phyloP scores from a whole-genome alignment of 805 yeast genomes.

The Saturnispora serradocipensis region DNA sequence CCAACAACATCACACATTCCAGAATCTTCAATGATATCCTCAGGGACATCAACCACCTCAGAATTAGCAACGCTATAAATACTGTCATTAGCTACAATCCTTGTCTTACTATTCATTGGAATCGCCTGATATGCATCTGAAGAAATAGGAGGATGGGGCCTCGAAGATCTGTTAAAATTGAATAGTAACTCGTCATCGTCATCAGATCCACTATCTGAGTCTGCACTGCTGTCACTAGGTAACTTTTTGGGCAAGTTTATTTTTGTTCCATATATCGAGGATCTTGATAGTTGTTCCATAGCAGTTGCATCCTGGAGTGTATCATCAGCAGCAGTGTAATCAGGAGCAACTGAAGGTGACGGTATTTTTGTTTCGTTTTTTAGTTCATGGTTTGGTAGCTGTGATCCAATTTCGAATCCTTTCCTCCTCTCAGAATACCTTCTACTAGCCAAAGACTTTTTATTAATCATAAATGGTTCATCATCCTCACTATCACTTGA shows the following conservation, averaged over 20 bases:
- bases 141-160: neutral
- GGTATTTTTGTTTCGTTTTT: neutral
- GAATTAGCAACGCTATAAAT: slow-evolving; percentile 2
- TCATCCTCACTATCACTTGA: slow-evolving; percentile 1
- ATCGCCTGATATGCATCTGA: neutral
- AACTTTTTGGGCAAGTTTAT: slow-evolving; percentile 2
- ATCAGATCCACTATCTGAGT: slow-evolving; percentile 1
- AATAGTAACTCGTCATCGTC: slow-evolving; percentile 11
- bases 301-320: neutral
- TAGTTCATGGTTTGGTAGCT: neutral
- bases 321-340: neutral
- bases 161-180: slow-evolving; percentile 7
- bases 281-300: neutral
- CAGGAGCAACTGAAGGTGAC: neutral
- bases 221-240: neutral
- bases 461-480: slow-evolving; percentile 7
- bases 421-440: slow-evolving; percentile 3
- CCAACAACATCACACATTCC: neutral
- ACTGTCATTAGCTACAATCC: slow-evolving; percentile 1
- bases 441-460: slow-evolving; percentile 4
- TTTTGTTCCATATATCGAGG: slow-evolving; percentile 12
- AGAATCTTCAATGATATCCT: slow-evolving; percentile 5
- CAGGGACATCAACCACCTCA: slow-evolving; percentile 13
- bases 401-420: neutral
- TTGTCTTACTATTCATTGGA: neutral